These are phyloP conservation scores for Orbilia ellipsospora DNA, from an alignment of 2,329 filamentous ascomycete genomes.

Conservation along the genomic window DNA sequence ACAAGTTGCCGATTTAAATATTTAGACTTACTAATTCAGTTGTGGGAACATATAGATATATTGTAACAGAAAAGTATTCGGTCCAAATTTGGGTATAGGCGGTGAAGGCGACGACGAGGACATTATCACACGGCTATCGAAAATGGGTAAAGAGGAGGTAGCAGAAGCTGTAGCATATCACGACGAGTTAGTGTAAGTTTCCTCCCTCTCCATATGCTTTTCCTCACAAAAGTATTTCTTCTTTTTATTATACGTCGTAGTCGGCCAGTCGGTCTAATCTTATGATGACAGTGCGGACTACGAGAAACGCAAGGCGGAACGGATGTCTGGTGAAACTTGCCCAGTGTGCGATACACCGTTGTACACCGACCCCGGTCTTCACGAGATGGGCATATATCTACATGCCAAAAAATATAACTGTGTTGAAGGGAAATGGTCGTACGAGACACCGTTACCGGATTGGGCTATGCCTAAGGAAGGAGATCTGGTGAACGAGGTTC, in stretches of 20 bases:
- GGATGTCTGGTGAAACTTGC: constrained; percentile 87
- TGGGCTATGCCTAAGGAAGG: constrained; percentile 76
- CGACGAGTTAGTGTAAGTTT: constrained; percentile 80
- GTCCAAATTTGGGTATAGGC: constrained; percentile 76
- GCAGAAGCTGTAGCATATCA: constrained; percentile 92
- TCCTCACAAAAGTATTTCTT: background rate
- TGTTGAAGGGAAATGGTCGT: constrained; percentile 83
- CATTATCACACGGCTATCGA: constrained; percentile 83
- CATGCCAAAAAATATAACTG: constrained; percentile 93
- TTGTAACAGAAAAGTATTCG: constrained; percentile 92
- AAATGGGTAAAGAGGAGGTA: constrained; percentile 94
- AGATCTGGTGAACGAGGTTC: constrained; percentile 43
- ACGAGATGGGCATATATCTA: constrained; percentile 87
- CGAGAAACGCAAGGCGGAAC: constrained; percentile 89
- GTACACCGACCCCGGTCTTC: constrained; percentile 89
- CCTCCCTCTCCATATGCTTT: background rate
- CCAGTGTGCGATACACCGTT: constrained; percentile 84
- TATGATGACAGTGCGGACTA: constrained; percentile 68
- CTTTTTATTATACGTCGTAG: too few relatives aligned
- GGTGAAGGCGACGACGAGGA: constrained; percentile 74
- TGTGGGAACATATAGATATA: constrained; percentile 71
- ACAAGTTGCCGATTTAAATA: too few relatives aligned
- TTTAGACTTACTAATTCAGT: background rate
- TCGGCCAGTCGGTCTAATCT: background rate
- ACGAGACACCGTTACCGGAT: constrained; percentile 81